phyloP scores from a whole-genome alignment of 371 early-diverging fungal genomes.

The Pancytospora epiphaga region DNA sequence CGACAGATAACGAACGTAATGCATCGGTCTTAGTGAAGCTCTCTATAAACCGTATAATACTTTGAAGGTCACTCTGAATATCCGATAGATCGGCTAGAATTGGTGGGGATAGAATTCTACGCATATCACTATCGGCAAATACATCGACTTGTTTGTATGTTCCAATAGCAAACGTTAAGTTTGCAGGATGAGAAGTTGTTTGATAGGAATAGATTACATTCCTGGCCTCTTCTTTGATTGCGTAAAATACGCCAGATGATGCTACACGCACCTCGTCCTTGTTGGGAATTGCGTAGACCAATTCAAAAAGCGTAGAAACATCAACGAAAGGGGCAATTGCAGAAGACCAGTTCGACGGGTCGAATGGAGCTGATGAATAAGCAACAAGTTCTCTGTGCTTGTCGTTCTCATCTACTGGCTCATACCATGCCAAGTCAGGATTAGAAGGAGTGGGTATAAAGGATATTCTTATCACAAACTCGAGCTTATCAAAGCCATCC shows the following conservation, averaged over 20 bases:
- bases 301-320: slow-evolving; percentile 30
- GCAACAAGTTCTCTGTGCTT: slow-evolving; percentile 39
- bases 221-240: slow-evolving; percentile 49
- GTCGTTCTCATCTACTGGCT: slow-evolving; percentile 27
- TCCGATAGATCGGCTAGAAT: slow-evolving; percentile 16
- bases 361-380: background rate
- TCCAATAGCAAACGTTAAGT: slow-evolving; percentile 54
- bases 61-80: slow-evolving; percentile 32
- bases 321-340: slow-evolving; percentile 38
- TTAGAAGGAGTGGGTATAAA: slow-evolving; percentile 15
- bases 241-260: slow-evolving; percentile 48
- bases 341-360: background rate
- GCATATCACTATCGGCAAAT: slow-evolving; percentile 31
- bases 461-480: slow-evolving; percentile 30
- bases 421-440: slow-evolving; percentile 30
- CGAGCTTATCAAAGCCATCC: background rate
- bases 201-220: slow-evolving; percentile 48
- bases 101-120: slow-evolving; percentile 22
- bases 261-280: slow-evolving; percentile 37
- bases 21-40: slow-evolving; percentile 25
- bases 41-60: slow-evolving; percentile 31
- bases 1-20: slow-evolving; percentile 19
- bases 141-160: slow-evolving; percentile 34
- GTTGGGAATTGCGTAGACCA: slow-evolving; percentile 53
- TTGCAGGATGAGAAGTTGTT: slow-evolving; percentile 22